phyloP scores from a whole-genome alignment of 73 alveolate species.

The Blepharisma stoltei region DNA sequence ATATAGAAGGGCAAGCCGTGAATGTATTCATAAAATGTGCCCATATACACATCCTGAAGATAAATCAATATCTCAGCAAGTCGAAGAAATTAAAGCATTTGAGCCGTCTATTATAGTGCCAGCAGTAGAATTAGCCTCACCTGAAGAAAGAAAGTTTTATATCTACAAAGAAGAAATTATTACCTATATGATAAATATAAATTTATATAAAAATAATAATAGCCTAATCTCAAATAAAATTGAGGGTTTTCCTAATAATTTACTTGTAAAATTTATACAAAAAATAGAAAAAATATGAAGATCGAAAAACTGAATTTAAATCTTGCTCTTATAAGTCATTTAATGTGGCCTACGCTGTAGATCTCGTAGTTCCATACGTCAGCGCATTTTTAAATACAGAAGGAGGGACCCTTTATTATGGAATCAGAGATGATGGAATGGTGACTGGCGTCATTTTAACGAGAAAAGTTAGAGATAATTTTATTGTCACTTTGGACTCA shows the following conservation, averaged over 20 bases:
- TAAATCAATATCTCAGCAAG: not conserved
- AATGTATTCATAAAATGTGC: not conserved
- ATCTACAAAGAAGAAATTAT: not conserved
- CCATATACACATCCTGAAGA: constrained; percentile 13
- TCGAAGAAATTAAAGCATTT: not conserved
- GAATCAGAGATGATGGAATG: not conserved
- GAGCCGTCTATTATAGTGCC: not conserved
- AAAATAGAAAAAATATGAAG: not conserved
- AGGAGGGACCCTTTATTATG: constrained; percentile 28
- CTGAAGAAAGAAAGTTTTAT: not conserved
- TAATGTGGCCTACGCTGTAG: not conserved
- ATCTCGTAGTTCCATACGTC: not conserved
- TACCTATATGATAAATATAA: not conserved
- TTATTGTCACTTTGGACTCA: not conserved
- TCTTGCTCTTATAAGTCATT: not conserved
- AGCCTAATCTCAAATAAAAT: not conserved
- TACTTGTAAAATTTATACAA: not conserved
- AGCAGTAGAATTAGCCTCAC: not conserved
- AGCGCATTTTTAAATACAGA: constrained; percentile 17
- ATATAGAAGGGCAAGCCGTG: not conserved
- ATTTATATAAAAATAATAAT: not conserved
- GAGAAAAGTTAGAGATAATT: not conserved
- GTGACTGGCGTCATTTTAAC: constrained; percentile 2
- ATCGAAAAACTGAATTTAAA: constrained; percentile 13
- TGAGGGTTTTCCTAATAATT: not conserved